Evolutionary conservation across 257 asterid genomes (phyloP).

Genomic region (Osmanthus fragrans): DNA sequence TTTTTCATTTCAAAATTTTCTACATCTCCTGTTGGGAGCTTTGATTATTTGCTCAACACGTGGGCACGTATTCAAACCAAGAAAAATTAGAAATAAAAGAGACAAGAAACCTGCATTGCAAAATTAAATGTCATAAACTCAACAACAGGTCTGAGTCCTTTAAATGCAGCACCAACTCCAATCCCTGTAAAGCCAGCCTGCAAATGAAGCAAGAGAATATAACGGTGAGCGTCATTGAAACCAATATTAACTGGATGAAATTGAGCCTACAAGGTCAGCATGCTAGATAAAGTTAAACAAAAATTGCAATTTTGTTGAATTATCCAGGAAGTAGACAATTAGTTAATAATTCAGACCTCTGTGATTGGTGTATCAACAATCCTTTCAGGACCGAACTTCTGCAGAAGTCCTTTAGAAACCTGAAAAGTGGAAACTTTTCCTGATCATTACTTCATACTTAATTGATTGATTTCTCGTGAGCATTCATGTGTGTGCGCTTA

Average conservation of each 20-base stretch:
- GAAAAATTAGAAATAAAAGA: background rate
- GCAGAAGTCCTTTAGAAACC: constrained; percentile 55
- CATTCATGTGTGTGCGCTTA: too few relatives aligned
- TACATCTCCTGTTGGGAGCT: too few relatives aligned
- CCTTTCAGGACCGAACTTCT: constrained; percentile 61
- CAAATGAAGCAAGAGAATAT: background rate
- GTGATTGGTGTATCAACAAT: constrained; percentile 62
- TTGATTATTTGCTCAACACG: background rate
- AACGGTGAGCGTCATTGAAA: background rate
- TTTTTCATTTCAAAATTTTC: too few relatives aligned
- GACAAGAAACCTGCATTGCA: constrained; percentile 41
- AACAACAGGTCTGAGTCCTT: constrained; percentile 41
- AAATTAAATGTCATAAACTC: constrained; percentile 47
- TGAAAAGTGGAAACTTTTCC: constrained; percentile 9
- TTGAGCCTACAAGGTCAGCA: background rate
- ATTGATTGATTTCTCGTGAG: too few relatives aligned
- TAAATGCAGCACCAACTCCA: constrained; percentile 45
- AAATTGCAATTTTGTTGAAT: background rate
- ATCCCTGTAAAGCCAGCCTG: constrained; percentile 45
- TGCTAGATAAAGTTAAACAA: background rate
- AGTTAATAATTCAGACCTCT: constrained; percentile 35
- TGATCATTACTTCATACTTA: background rate
- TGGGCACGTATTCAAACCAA: background rate
- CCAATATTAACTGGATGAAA: background rate
- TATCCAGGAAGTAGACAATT: background rate